Conservation (phyloP, 768 basidiomycete species). For the Tricholoma matsutake region DNA sequence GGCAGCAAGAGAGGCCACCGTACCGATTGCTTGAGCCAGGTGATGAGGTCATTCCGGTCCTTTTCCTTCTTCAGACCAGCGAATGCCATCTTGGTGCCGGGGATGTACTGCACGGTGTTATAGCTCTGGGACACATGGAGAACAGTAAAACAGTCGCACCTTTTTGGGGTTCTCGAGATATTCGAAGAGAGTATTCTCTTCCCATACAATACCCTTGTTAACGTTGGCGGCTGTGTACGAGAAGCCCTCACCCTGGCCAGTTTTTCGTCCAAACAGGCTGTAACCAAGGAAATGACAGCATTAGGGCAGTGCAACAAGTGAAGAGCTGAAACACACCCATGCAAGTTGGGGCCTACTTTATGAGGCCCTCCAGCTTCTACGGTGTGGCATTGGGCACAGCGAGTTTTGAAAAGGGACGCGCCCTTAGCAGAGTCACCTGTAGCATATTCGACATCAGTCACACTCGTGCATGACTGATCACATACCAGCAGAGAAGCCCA, state of each 20-base stretch:
- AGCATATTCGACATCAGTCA: conserved; percentile 43
- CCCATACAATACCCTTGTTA: conserved; percentile 90
- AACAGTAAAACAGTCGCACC: conserved; percentile 40
- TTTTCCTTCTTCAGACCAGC: conserved; percentile 98
- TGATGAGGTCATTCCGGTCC: conserved; percentile 93
- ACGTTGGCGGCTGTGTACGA: conserved; percentile 94
- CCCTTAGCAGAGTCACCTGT: conserved; percentile 88
- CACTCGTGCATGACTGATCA: not conserved
- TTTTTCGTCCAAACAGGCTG: conserved; percentile 81
- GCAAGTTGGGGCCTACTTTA: conserved; percentile 94
- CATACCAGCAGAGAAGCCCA: conserved; percentile 42
- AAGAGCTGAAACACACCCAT: conserved; percentile 58
- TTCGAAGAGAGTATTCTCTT: conserved; percentile 87
- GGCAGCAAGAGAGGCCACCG: conserved; percentile 25
- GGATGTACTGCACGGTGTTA: conserved; percentile 64
- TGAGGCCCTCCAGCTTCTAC: conserved; percentile 70
- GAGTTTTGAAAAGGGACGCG: conserved; percentile 94
- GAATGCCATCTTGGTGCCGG: conserved; percentile 98
- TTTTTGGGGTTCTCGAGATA: conserved; percentile 98
- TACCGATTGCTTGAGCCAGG: conserved; percentile 75
- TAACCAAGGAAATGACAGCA: too few species aligned
- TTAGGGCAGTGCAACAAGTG: not conserved
- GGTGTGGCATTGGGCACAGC: conserved; percentile 94
- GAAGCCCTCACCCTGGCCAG: conserved; percentile 83
- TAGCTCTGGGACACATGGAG: not conserved